Conservation (phyloP, 2,329 filamentous ascomycete species). For the Fusarium subglutinans region DNA sequence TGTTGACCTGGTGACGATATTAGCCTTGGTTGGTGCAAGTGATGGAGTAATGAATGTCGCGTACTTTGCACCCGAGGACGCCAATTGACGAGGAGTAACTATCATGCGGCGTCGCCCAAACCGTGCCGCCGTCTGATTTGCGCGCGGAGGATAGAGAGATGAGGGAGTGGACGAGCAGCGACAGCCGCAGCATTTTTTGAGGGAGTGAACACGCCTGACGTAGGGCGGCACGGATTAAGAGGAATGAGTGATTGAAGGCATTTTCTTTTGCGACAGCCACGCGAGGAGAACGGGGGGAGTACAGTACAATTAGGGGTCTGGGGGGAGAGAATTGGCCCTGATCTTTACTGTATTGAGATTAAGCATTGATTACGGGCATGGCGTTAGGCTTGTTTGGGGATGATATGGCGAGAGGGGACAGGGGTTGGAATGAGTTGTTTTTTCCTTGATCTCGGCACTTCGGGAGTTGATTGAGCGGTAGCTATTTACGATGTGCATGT, state of each 20-base stretch:
- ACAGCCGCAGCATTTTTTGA: constrained; percentile 18
- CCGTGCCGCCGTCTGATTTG: constrained; percentile 29
- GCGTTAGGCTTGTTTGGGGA: constrained; percentile 14
- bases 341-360: neutral
- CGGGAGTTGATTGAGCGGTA: neutral
- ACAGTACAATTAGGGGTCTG: constrained; percentile 16
- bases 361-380: neutral
- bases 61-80: constrained; percentile 65
- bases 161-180: constrained; percentile 20
- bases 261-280: constrained; percentile 31
- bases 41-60: neutral
- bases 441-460: neutral
- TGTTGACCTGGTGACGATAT: constrained; percentile 53
- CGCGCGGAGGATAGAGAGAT: neutral
- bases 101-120: constrained; percentile 63
- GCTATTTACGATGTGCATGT: accelerated
- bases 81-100: constrained; percentile 67
- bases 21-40: neutral
- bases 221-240: neutral
- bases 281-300: neutral
- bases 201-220: constrained; percentile 10
- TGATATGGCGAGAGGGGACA: constrained; percentile 23
- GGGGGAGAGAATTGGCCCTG: neutral
- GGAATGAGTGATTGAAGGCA: constrained; percentile 30
- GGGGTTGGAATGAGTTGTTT: neutral